A percentile compares a stretch with the other conserved stretches of the same genome.
phyloP scores from a whole-genome alignment of 2,329 filamentous ascomycete species.

The Corynespora cassiicola region DNA sequence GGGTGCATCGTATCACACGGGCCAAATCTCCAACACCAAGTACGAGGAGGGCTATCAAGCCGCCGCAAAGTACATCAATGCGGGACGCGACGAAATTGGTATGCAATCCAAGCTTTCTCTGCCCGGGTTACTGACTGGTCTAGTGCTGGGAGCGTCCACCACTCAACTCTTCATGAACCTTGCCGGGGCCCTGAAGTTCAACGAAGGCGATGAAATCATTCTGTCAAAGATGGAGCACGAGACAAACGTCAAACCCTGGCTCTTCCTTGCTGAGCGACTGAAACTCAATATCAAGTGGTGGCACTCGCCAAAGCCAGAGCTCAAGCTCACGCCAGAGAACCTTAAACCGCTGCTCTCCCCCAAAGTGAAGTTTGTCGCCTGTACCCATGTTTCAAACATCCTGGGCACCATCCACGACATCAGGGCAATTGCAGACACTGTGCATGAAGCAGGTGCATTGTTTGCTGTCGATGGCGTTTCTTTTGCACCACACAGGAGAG shows the following conservation, averaged over 20 bases:
- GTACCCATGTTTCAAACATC: conserved; percentile 77
- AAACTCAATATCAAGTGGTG: conserved; percentile 74
- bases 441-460: conserved; percentile 62
- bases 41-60: conserved; percentile 68
- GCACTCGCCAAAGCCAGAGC: conserved; percentile 58
- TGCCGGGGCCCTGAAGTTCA: conserved; percentile 37
- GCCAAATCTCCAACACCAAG: conserved; percentile 64
- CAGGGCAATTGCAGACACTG: conserved; percentile 59
- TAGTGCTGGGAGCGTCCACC: conserved; percentile 74
- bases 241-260: conserved; percentile 77
- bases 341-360: conserved; percentile 65
- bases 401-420: conserved; percentile 74
- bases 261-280: conserved; percentile 68
- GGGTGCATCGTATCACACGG: conserved; percentile 71
- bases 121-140: neutral
- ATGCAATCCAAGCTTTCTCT: conserved; percentile 7
- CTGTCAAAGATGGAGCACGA: conserved; percentile 78
- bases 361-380: conserved; percentile 73
- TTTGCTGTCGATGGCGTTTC: conserved; percentile 79
- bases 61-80: conserved; percentile 75
- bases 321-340: conserved; percentile 64
- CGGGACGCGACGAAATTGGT: conserved; percentile 70
- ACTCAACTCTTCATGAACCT: conserved; percentile 80
- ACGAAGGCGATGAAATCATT: conserved; percentile 67
- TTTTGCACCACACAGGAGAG: conserved; percentile 73